Evolutionary conservation across 2,329 filamentous ascomycete species (phyloP), one percentile per base, ranked within the genome.

Genomic region (Fusarium sp.): DNA sequence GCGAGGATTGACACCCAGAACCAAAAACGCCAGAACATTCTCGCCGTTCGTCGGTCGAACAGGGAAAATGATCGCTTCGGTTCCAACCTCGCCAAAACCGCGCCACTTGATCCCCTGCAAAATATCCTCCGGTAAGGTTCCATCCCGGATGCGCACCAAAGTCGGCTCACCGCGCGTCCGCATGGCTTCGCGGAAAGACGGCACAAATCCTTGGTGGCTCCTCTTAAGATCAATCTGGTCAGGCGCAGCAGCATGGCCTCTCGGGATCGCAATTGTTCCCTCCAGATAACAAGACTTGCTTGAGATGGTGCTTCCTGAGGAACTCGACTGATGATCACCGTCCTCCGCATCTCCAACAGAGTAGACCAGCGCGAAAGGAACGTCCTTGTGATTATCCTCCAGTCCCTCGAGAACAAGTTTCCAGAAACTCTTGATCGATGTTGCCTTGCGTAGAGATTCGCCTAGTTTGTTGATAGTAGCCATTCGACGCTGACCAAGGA

Each of bases 1-100:
- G 23, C 89, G 82, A 7, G 91, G 89, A 70, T 92, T 92, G 10
- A 92, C 82, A 2, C 89, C 90, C 42, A 93, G 81, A 3, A 92
- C 82, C 3, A 93, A 80, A 56, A 92, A 88, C 0, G 89, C 91
- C 34, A 92, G 82, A 0, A 88, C 87, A 3, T 84, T 84, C 45
- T 92, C 90, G 7, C 81, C 88, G 3, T 88, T 91, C 0, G 89
- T 84, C 2, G 83, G 89, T 53, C 90, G 87, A 23, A 93, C 89
- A 0, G 91, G 90, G 67, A 88, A 89, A 7, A 92, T 85, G 2
- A 92, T 87, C 11, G 90, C 88, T 8, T 88, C 83, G 4, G 84
- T 82, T 46, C 88, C 90, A 2, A 86, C 79, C 65, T 91, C 87
- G 9, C 85, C 85, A 72, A 90, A 91, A 1, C 89, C 89, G 66